A percentile compares a stretch with the other conserved stretches of the same genome.
Evolutionary conservation across 1,139 yeast genomes (phyloP).

Genomic region (Kurtzmaniella quercitrusa): DNA sequence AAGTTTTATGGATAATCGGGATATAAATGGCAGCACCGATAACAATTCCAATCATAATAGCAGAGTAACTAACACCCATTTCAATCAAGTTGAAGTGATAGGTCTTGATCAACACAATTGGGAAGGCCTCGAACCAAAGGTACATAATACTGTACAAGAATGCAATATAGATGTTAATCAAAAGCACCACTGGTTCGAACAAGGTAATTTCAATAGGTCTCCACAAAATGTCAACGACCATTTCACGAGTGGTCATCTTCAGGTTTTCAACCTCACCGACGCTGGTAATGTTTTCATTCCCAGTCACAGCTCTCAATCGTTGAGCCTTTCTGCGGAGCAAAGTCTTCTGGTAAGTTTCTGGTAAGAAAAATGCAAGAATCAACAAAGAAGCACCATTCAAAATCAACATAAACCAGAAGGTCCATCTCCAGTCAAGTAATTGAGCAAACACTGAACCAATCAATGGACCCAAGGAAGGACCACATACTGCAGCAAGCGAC

Average conservation of each 20-base stretch:
- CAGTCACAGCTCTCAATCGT: slow-evolving; percentile 32
- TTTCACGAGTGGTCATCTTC: slow-evolving; percentile 15
- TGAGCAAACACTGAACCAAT: slow-evolving; percentile 29
- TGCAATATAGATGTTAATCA: slow-evolving; percentile 47
- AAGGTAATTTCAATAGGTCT: slow-evolving; percentile 42
- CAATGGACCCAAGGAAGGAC: slow-evolving; percentile 36
- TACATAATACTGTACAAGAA: slow-evolving; percentile 52
- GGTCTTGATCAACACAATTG: slow-evolving; percentile 44
- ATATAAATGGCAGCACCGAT: slow-evolving; percentile 23
- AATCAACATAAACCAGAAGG: slow-evolving; percentile 36
- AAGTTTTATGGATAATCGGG: slow-evolving; percentile 16
- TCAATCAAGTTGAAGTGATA: slow-evolving; percentile 48
- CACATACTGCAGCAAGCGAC: slow-evolving; percentile 34
- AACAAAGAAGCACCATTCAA: slow-evolving; percentile 24
- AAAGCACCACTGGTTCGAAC: slow-evolving; percentile 42
- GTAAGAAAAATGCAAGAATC: slow-evolving; percentile 24
- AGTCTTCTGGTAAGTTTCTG: slow-evolving; percentile 33
- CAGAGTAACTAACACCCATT: slow-evolving; percentile 43
- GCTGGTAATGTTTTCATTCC: slow-evolving; percentile 26
- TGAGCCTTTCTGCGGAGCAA: slow-evolving; percentile 32
- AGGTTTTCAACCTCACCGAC: slow-evolving; percentile 25
- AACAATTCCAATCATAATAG: slow-evolving; percentile 41
- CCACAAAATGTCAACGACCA: slow-evolving; percentile 42
- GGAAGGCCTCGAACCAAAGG: slow-evolving; percentile 60
- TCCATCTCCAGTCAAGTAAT: slow-evolving; percentile 33